Evolutionary conservation across 768 basidiomycete genomes (phyloP), one percentile per base, ranked within the genome.

Genomic region (Phanerochaete sordida): DNA sequence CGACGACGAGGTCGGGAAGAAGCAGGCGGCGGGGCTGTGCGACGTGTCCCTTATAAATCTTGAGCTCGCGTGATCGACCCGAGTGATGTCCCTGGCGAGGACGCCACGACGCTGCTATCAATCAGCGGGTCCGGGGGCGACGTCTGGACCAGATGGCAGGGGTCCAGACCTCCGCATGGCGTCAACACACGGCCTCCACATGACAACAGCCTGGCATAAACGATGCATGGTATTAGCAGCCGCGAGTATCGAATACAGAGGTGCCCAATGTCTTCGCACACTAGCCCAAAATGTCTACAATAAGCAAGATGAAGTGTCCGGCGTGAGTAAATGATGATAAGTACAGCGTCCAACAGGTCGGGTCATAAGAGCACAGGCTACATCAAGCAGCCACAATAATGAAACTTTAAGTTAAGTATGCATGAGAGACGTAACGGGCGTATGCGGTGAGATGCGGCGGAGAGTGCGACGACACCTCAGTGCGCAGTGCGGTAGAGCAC

Each of bases 401-500:
- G 47, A 48, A 26, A 23, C 5, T 28, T 48, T 48, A 26, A 48
- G 19, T 19, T 48, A n/a, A n/a, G n/a, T n/a, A 48, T 48, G 28
- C 52, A 21, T 54, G 35, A 54, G 35, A 23, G 52, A 31, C 52
- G 31, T 39, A 7, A 54, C 5, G 35, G 11, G 16, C 30, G 52
- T 43, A 23, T 12, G 39, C 33, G 33, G 27, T 30, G 50, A 12
- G 16, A n/a, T 30, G 28, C 30, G n/a, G n/a, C 31, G 35, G 3
- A 49, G 50, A 21, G 28, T 51, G 27, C 5, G 11, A 12, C 11
- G 50, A n/a, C 39, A 43, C 7, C 47, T 30, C 35, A 24, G 31
- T 16, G 53, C 12, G 54, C 46, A 73, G 64, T 76, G 57, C 67
- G 71, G 57, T 73, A 72, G 66, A 77, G 74, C 47, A 79, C 70